phyloP scores from a whole-genome alignment of 2,329 filamentous ascomycete genomes.

The Venturia oleaginea region DNA sequence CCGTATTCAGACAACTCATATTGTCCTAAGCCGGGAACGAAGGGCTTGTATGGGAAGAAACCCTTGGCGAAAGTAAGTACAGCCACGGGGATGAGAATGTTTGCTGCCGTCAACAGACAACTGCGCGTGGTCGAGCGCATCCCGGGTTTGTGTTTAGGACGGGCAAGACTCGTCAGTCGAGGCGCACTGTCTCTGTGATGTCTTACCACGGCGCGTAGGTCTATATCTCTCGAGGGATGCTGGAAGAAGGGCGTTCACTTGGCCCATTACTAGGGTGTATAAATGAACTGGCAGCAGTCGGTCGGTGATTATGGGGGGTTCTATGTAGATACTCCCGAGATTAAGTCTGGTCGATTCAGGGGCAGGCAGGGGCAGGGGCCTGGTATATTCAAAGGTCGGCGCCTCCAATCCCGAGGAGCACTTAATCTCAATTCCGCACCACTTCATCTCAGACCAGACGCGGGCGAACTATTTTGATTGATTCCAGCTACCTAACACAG shows the following conservation, averaged over 20 bases:
- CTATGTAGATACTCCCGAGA: no score
- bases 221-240: background rate
- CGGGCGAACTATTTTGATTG: background rate
- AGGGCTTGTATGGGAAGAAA: conserved; percentile 97
- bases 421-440: background rate
- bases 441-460: background rate
- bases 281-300: background rate
- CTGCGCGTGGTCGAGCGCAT: background rate
- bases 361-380: no score
- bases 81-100: conserved; percentile 67
- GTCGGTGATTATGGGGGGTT: background rate
- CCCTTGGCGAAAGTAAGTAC: conserved; percentile 66
- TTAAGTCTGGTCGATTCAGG: background rate
- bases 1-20: conserved; percentile 49
- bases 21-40: conserved; percentile 73
- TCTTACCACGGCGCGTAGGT: background rate
- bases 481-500: background rate
- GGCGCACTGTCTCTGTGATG: background rate
- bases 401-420: background rate
- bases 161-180: background rate
- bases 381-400: no score
- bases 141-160: background rate
- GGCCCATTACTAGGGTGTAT: background rate
- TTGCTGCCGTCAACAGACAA: conserved; percentile 54
- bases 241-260: background rate